Percentiles rank a stretch among this genome's conserved stretches.
These are phyloP conservation scores for Capsella bursapastoris DNA, from an alignment of 345 rosid genomes.

Conservation along the genomic window DNA sequence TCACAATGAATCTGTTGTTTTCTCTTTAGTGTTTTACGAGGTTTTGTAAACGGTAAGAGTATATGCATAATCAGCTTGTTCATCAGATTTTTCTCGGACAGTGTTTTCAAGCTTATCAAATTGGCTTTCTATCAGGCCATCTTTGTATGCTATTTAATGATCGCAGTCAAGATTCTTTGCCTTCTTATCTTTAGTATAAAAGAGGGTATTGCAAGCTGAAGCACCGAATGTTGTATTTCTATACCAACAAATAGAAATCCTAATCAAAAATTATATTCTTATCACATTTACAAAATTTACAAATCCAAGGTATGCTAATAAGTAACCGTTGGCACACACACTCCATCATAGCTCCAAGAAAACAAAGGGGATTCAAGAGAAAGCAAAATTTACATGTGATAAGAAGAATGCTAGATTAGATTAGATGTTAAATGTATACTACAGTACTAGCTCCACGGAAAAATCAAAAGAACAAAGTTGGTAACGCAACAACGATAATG, in stretches of 20 bases:
- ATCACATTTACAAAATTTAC: constrained; percentile 23
- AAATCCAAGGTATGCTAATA: constrained; percentile 16
- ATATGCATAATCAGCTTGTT: constrained; percentile 10
- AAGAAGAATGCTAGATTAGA: constrained; percentile 1
- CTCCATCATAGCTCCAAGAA: constrained; percentile 12
- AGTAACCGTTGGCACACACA: constrained; percentile 22
- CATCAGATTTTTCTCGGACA: constrained; percentile 9
- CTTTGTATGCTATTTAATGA: constrained; percentile 20
- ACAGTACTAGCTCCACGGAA: background rate
- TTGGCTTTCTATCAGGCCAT: background rate
- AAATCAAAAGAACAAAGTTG: constrained; percentile 7
- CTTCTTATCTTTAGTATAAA: constrained; percentile 9
- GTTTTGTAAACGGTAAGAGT: background rate
- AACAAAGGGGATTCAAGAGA: constrained; percentile 9
- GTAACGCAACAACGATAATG: background rate
- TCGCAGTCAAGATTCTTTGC: background rate
- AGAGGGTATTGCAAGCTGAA: constrained; percentile 27
- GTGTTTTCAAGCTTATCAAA: background rate
- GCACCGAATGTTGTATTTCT: background rate
- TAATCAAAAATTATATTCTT: constrained; percentile 9
- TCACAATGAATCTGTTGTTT: constrained; percentile 9
- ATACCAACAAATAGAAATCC: constrained; percentile 27
- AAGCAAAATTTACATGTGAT: constrained; percentile 3
- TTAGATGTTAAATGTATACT: background rate
- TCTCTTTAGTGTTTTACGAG: background rate